Evolutionary conservation across 176 grass and related monocot species (phyloP).

Genomic region (Carex pumila): DNA sequence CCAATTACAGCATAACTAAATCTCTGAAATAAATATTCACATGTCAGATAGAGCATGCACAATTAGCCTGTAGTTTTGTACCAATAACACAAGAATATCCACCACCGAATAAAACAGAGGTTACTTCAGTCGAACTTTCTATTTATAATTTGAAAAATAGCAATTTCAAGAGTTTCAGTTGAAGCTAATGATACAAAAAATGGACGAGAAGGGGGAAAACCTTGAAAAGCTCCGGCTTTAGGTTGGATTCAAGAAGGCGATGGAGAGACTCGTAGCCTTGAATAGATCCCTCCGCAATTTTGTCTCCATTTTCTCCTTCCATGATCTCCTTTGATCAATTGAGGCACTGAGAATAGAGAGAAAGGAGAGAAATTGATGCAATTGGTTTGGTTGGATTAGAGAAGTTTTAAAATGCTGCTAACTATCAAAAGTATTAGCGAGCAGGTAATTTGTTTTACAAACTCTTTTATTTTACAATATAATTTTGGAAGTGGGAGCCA

Average conservation of each 20-base stretch:
- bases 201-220: constrained; percentile 14
- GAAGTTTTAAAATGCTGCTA: not conserved
- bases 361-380: not conserved
- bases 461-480: not conserved
- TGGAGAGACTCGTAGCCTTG: constrained; percentile 81
- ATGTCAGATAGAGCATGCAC: not conserved
- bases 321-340: not conserved
- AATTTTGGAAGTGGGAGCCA: not conserved
- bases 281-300: constrained; percentile 39
- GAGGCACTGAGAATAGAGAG: not conserved
- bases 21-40: not conserved
- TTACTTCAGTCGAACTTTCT: not conserved
- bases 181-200: not conserved
- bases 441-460: not conserved
- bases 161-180: not conserved
- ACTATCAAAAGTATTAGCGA: not conserved
- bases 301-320: constrained; percentile 23
- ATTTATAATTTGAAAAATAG: not conserved
- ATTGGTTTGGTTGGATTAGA: not conserved
- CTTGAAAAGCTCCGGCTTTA: constrained; percentile 79
- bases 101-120: not conserved
- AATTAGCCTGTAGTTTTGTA: not conserved
- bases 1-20: not conserved
- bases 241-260: constrained; percentile 73
- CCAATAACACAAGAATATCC: not conserved